phyloP scores from a whole-genome alignment of 202 grass and related monocot species.

The Hordeum pubiflorum region DNA sequence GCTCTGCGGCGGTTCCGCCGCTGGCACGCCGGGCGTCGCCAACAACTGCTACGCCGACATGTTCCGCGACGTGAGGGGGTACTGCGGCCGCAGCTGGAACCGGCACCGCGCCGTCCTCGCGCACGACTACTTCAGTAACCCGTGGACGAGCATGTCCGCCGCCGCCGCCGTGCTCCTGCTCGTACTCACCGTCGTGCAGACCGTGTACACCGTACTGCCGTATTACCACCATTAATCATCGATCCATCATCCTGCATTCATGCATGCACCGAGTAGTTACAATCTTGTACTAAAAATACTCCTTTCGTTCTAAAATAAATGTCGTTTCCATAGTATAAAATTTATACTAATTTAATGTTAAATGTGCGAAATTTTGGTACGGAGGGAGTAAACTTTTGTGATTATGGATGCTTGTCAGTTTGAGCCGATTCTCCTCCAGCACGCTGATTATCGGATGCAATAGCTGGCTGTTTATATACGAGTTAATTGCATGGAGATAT shows the following conservation, averaged over 20 bases:
- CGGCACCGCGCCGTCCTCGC: conserved; percentile 41
- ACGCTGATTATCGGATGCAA: too few species aligned
- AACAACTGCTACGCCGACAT: conserved; percentile 42
- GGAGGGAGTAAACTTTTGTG: too few species aligned
- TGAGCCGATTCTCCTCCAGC: too few species aligned
- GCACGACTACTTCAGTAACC: conserved; percentile 66
- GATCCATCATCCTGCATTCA: background rate
- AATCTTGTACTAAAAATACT: too few species aligned
- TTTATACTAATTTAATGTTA: too few species aligned
- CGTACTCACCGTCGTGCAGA: conserved; percentile 55
- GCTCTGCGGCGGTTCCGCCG: conserved; percentile 28
- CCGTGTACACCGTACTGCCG: conserved; percentile 45
- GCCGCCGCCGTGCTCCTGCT: conserved; percentile 48
- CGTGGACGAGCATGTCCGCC: conserved; percentile 62
- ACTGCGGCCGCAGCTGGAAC: conserved; percentile 40
- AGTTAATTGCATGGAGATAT: too few species aligned
- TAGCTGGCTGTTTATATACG: too few species aligned
- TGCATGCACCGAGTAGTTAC: too few species aligned
- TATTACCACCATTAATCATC: conserved; percentile 17
- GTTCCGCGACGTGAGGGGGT: conserved; percentile 20
- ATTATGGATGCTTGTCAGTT: too few species aligned
- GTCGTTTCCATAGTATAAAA: too few species aligned
- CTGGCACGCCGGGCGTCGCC: conserved; percentile 11
- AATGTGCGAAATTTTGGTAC: too few species aligned
- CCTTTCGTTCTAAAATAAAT: too few species aligned